These are phyloP conservation scores for Taphrina sp. DNA, from an alignment of 1,139 yeast genomes.

Conservation along the genomic window DNA sequence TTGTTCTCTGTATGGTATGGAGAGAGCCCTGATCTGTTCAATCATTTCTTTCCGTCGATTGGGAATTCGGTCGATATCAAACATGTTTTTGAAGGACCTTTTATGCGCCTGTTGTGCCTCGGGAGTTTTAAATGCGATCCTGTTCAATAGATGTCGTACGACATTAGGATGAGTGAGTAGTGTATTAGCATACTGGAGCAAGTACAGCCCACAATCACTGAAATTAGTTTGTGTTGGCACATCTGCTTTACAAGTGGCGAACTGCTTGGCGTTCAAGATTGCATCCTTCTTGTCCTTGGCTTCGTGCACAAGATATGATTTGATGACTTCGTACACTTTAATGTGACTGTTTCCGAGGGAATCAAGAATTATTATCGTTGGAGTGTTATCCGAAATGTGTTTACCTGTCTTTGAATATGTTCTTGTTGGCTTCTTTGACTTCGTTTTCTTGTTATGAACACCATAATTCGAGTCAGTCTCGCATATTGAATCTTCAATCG, in stretches of 20 bases:
- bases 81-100: slow-evolving; percentile 6
- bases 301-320: slow-evolving; percentile 63
- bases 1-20: slow-evolving; percentile 12
- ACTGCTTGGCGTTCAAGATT: slow-evolving; percentile 50
- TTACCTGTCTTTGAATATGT: slow-evolving; percentile 20
- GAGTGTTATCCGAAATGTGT: slow-evolving; percentile 39
- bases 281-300: slow-evolving; percentile 63
- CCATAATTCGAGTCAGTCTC: background rate
- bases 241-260: slow-evolving; percentile 50
- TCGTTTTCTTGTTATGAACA: background rate
- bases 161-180: slow-evolving; percentile 56
- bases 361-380: slow-evolving; percentile 70
- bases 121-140: background rate
- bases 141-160: slow-evolving; percentile 2
- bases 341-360: slow-evolving; percentile 64
- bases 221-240: slow-evolving; percentile 86
- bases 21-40: slow-evolving; percentile 5
- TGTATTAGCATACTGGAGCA: slow-evolving; percentile 70
- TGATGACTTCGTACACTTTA: slow-evolving; percentile 56
- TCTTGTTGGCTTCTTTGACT: background rate
- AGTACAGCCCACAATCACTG: slow-evolving; percentile 94
- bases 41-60: slow-evolving; percentile 24
- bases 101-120: slow-evolving; percentile 17
- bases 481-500: slow-evolving; percentile 4
- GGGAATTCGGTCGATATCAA: slow-evolving; percentile 21